Evolutionary conservation across 2,329 filamentous ascomycete genomes (phyloP), one percentile per base, ranked within the genome.

Genomic region (Trichoderma sp.): DNA sequence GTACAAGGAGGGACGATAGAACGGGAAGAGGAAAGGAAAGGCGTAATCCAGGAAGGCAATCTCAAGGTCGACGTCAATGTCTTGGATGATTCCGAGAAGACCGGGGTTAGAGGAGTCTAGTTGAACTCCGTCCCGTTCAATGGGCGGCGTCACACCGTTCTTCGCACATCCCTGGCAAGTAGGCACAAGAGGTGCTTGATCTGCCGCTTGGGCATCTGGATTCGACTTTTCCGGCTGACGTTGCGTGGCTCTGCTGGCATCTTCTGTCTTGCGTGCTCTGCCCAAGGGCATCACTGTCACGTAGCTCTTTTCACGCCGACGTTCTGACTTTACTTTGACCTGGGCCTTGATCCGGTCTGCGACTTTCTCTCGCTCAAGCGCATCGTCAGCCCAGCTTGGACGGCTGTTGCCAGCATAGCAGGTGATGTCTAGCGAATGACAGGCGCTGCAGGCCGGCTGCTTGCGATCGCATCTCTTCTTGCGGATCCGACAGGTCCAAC

Each of bases 11-110:
- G 84, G 83, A 2, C 77, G 78, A 71, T 86, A 86, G 68, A 85
- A 83, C 0, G 85, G 84, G 68, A 82, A 85, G 0, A 85, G 73
- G 58, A 85, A 82, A 0, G 84, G 83, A 57, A 86, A 79, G 2
- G 79, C 70, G 15, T 71, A 71, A 30, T 77, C 73, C 2, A 78
- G 68, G 63, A 78, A 78, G 7, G 34, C 44, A 24, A 58, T 65
- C 19, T 57, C 55, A 9, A 60, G 55, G 44, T 60, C 47, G 24
- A 50, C 17, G 21, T 65, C 63, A 19, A 58, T 60, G n/a, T 59
- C 63, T 15, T 62, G 19, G 17, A 34, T 19, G 12, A 62, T 44
- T 14, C 47, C 59, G 41, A 62, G 59, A 14, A 62, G 43, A 14
- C 26, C n/a, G 12, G 34, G 41, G 9, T 45, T 41, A 44, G 50